Evolutionary conservation across 768 basidiomycete species (phyloP).

Genomic region (Podaxis rugospora): DNA sequence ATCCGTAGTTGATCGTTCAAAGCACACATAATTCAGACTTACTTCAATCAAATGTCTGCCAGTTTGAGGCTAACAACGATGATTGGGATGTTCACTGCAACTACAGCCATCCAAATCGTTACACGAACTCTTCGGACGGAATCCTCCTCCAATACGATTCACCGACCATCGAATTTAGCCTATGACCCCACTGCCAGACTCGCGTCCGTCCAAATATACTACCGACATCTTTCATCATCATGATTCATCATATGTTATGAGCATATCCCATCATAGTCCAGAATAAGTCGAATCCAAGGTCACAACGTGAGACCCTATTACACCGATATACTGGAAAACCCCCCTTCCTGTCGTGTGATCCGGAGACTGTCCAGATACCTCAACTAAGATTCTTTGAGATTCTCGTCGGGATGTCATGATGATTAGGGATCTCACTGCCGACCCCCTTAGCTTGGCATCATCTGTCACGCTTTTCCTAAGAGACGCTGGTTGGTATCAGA

Average conservation of each 20-base stretch:
- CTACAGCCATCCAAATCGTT: not conserved
- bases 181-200: not conserved
- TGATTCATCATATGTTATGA: not conserved
- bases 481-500: not conserved
- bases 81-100: not conserved
- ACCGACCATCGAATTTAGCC: not conserved
- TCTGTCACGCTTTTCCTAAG: too few species aligned
- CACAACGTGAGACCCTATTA: not conserved
- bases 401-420: not conserved
- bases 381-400: not conserved
- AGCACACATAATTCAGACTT: not conserved
- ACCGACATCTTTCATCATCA: not conserved
- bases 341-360: not conserved
- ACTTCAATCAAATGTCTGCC: not conserved
- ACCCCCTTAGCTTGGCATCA: not conserved
- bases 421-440: not conserved
- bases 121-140: slow-evolving; percentile 1
- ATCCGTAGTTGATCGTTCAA: not conserved
- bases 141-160: not conserved
- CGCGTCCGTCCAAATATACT: not conserved
- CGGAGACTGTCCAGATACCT: slow-evolving; percentile 3
- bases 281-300: not conserved
- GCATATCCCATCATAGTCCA: not conserved
- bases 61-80: not conserved
- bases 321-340: not conserved